Evolutionary conservation across 108 stramenopile species (phyloP).

Genomic region (Cyclotella atomus): DNA sequence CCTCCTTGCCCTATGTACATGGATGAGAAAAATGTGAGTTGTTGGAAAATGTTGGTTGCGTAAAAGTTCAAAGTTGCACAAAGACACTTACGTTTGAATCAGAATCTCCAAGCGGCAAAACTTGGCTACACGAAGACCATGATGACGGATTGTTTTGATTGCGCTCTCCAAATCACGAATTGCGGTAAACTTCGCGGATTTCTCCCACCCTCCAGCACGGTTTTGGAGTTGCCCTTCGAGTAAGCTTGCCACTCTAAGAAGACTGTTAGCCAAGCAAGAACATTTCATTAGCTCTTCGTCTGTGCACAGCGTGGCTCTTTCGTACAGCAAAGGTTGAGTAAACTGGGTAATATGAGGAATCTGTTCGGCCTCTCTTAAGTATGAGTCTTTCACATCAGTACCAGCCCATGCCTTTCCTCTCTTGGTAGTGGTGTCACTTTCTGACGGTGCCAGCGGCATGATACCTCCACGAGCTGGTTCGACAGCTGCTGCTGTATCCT

Average conservation of each 20-base stretch:
- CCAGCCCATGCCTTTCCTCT: conserved; percentile 43
- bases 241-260: conserved; percentile 77
- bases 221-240: conserved; percentile 74
- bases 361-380: conserved; percentile 63
- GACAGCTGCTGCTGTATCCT: conserved; percentile 52
- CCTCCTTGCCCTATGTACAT: conserved; percentile 52
- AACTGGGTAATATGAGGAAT: conserved; percentile 69
- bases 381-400: conserved; percentile 60
- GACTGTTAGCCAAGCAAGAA: conserved; percentile 72
- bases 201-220: conserved; percentile 61
- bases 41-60: no score
- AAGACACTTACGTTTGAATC: conserved; percentile 63
- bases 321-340: conserved; percentile 53
- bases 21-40: background rate
- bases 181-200: conserved; percentile 55
- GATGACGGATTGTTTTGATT: conserved; percentile 78
- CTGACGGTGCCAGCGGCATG: conserved; percentile 61
- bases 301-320: conserved; percentile 57
- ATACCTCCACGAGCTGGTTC: conserved; percentile 34
- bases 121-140: conserved; percentile 83
- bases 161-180: conserved; percentile 75
- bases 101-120: conserved; percentile 84
- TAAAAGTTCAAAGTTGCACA: no score
- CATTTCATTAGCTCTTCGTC: conserved; percentile 86
- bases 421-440: conserved; percentile 61